Evolutionary conservation across 2,329 filamentous ascomycete species (phyloP).

Genomic region (Cladosporium sp.): DNA sequence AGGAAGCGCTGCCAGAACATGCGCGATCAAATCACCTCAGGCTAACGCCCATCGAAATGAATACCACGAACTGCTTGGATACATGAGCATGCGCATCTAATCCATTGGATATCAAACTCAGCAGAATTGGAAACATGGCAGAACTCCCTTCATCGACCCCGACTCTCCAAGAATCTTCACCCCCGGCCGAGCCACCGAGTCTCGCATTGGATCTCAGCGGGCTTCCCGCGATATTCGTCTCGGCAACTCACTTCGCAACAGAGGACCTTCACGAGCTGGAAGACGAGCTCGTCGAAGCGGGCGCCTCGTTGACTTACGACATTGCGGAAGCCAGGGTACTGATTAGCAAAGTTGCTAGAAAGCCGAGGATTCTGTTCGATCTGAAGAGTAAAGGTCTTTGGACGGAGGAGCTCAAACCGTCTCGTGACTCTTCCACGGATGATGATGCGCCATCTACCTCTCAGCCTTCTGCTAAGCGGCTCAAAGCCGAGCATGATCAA

Average conservation of each 20-base stretch:
- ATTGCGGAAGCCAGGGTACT: constrained; percentile 68
- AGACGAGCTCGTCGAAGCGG: constrained; percentile 52
- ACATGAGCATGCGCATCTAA: not conserved
- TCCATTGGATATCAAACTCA: not conserved
- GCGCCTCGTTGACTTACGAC: constrained; percentile 64
- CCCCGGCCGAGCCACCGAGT: not conserved
- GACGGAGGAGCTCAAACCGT: constrained; percentile 46
- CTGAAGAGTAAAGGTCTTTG: constrained; percentile 63
- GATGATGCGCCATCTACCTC: not conserved
- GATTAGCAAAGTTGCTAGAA: constrained; percentile 67
- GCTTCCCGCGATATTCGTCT: constrained; percentile 66
- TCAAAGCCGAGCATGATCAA: not conserved
- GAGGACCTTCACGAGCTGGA: constrained; percentile 63
- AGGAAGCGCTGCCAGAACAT: not conserved
- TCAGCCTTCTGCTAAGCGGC: constrained; percentile 2
- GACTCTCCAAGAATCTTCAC: constrained; percentile 2
- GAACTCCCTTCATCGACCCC: not conserved
- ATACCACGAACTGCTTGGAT: not conserved
- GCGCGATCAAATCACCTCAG: not conserved
- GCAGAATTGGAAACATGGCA: not conserved
- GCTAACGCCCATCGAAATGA: not conserved
- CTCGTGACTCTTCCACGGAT: not conserved
- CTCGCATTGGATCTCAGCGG: constrained; percentile 37
- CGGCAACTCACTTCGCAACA: constrained; percentile 63
- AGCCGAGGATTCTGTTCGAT: constrained; percentile 71